A percentile compares a stretch with the other conserved stretches of the same genome.
Conservation (phyloP, 352 stramenopile species). For the Phytopythium oedochilum region DNA sequence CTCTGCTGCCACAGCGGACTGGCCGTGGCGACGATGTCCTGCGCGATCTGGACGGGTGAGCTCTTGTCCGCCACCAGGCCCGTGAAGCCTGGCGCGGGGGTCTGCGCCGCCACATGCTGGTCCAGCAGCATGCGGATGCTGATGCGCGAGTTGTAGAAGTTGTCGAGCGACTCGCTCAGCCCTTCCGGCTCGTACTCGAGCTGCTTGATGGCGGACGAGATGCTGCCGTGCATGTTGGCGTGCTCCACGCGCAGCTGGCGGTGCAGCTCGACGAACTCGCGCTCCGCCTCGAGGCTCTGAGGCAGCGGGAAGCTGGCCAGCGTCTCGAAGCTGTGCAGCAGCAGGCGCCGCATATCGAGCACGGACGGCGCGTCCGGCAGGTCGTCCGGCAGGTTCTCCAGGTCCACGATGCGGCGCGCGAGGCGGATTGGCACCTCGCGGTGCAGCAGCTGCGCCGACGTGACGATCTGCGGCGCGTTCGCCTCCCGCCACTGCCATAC, state of each 20-base stretch:
- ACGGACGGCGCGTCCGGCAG: slow-evolving; percentile 57
- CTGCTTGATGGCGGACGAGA: slow-evolving; percentile 52
- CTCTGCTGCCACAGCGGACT: slow-evolving; percentile 49
- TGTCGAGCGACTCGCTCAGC: slow-evolving; percentile 59
- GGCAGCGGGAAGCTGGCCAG: slow-evolving; percentile 59
- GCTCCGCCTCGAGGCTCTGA: slow-evolving; percentile 48
- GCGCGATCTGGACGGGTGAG: slow-evolving; percentile 62
- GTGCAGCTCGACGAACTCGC: slow-evolving; percentile 59
- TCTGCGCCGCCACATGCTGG: slow-evolving; percentile 68
- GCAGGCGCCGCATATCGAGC: slow-evolving; percentile 49
- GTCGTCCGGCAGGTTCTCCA: slow-evolving; percentile 75
- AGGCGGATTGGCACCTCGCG: slow-evolving; percentile 77
- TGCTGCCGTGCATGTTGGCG: slow-evolving; percentile 66
- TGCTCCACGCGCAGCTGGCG: slow-evolving; percentile 50
- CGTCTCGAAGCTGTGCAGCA: slow-evolving; percentile 71
- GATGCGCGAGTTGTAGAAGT: slow-evolving; percentile 84
- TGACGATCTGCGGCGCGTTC: slow-evolving; percentile 69
- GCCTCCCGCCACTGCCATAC: slow-evolving; percentile 43
- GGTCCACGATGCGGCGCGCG: slow-evolving; percentile 74
- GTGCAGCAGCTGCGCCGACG: slow-evolving; percentile 74
- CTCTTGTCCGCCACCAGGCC: slow-evolving; percentile 64
- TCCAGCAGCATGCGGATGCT: slow-evolving; percentile 82
- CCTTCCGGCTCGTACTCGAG: slow-evolving; percentile 53
- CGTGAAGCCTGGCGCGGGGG: slow-evolving; percentile 41
- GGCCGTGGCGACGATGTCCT: slow-evolving; percentile 51